A percentile compares a stretch with the other conserved stretches of the same genome.
These are phyloP conservation scores for Vanderwaltozyma yarrowii DNA, from an alignment of 805 yeast species.

Conservation along the genomic window DNA sequence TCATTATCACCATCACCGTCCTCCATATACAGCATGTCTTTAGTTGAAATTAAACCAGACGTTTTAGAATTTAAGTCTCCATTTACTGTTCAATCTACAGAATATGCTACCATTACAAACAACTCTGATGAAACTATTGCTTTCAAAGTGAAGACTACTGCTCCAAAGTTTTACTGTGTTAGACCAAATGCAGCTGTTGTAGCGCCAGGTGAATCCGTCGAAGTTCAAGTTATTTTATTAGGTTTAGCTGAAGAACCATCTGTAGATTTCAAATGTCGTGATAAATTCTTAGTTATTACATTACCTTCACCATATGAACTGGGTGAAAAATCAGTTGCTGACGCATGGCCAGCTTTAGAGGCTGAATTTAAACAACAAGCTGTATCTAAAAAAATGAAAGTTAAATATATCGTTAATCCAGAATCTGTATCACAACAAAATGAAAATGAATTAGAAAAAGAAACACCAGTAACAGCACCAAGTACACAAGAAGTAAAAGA, in stretches of 20 bases:
- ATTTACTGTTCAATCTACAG: slow-evolving; percentile 61
- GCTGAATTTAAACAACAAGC: slow-evolving; percentile 43
- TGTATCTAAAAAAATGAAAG: slow-evolving; percentile 57
- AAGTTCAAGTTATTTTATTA: slow-evolving; percentile 76
- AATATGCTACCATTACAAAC: slow-evolving; percentile 41
- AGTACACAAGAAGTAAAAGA: slow-evolving; percentile 16
- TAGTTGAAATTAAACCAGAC: slow-evolving; percentile 64
- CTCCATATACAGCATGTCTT: slow-evolving; percentile 9
- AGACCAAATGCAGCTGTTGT: slow-evolving; percentile 87
- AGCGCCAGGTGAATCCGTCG: slow-evolving; percentile 59
- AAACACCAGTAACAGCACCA: slow-evolving; percentile 8
- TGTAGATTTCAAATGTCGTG: slow-evolving; percentile 69
- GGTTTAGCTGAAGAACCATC: slow-evolving; percentile 71
- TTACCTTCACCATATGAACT: slow-evolving; percentile 59
- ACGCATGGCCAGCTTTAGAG: slow-evolving; percentile 69
- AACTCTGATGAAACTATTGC: slow-evolving; percentile 56
- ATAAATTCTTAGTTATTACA: slow-evolving; percentile 84
- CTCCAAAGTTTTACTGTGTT: slow-evolving; percentile 91
- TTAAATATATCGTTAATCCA: slow-evolving; percentile 34
- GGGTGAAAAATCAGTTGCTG: slow-evolving; percentile 50
- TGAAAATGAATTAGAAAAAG: slow-evolving; percentile 1
- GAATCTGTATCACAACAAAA: slow-evolving; percentile 2
- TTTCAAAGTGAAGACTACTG: slow-evolving; percentile 95
- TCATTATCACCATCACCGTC: too few species aligned
- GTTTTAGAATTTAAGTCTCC: slow-evolving; percentile 67